A percentile compares a stretch with the other conserved stretches of the same genome.
Conservation (phyloP, 768 basidiomycete genomes). For the Hypholoma sublateritium region DNA sequence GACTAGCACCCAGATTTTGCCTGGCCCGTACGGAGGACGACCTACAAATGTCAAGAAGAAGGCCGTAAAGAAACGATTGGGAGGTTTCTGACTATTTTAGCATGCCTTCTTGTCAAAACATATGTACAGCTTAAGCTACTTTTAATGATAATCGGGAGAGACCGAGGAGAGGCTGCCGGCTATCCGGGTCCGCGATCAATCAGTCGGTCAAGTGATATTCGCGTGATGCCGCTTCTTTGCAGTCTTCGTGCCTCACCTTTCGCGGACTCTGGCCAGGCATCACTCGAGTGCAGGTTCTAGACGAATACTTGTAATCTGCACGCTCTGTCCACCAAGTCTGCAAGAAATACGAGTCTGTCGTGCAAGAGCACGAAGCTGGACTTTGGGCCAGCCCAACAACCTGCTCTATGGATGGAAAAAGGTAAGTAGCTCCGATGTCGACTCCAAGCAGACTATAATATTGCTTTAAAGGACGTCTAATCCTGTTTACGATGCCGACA, state of each 20-base stretch:
- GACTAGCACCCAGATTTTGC: conserved; percentile 68
- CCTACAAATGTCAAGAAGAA: conserved; percentile 52
- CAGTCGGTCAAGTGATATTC: conserved; percentile 30
- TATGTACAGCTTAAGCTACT: no score
- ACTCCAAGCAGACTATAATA: not conserved
- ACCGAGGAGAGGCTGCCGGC: not conserved
- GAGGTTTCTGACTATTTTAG: conserved; percentile 58
- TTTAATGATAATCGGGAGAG: no score
- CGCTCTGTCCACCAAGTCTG: conserved; percentile 12
- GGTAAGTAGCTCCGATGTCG: conserved; percentile 30
- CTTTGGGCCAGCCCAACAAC: conserved; percentile 61
- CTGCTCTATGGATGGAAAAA: conserved; percentile 80
- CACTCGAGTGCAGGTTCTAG: not conserved
- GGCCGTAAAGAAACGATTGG: conserved; percentile 62
- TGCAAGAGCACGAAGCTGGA: conserved; percentile 75
- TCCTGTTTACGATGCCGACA: conserved; percentile 61
- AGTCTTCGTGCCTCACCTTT: conserved; percentile 14
- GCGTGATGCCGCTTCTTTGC: conserved; percentile 22
- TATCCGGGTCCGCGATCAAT: conserved; percentile 7
- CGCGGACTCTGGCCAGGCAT: not conserved
- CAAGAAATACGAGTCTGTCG: conserved; percentile 33
- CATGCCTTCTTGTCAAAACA: no score
- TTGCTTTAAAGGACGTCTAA: conserved; percentile 46
- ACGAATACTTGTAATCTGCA: not conserved
- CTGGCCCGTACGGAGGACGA: conserved; percentile 72